These are phyloP conservation scores for Phytophthora cactorum DNA, from an alignment of 352 stramenopile species.

Conservation along the genomic window DNA sequence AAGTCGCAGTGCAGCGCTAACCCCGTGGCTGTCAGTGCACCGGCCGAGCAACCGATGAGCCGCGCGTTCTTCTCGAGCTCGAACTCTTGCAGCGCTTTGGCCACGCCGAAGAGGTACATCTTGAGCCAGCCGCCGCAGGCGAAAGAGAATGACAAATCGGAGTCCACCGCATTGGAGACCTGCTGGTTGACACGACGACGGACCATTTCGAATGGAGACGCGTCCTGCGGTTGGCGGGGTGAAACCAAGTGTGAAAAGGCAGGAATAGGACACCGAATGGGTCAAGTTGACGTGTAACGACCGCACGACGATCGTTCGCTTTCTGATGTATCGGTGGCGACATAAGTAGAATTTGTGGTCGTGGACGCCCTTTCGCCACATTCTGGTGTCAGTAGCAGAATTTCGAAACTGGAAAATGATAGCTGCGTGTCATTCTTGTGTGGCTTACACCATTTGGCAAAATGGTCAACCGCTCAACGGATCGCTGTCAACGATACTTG, in stretches of 20 bases:
- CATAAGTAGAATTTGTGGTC: background rate
- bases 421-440: conserved; percentile 1
- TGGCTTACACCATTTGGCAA: background rate
- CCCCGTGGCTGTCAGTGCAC: conserved; percentile 73
- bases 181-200: conserved; percentile 5
- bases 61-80: conserved; percentile 61
- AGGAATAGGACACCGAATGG: conserved; percentile 1
- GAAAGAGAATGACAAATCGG: conserved; percentile 79
- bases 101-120: conserved; percentile 89
- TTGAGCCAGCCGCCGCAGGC: conserved; percentile 89
- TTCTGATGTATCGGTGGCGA: conserved; percentile 12
- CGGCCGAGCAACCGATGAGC: conserved; percentile 84
- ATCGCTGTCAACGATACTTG: background rate
- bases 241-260: conserved; percentile 22
- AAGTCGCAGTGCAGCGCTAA: conserved; percentile 37
- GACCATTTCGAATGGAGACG: conserved; percentile 6
- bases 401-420: conserved; percentile 1
- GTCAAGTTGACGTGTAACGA: conserved; percentile 21
- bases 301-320: conserved; percentile 5
- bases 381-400: conserved; percentile 12
- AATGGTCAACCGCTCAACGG: background rate
- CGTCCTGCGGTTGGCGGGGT: background rate
- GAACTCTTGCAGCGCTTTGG: conserved; percentile 83
- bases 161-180: conserved; percentile 5
- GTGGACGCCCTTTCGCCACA: conserved; percentile 1